Conservation (phyloP, 768 basidiomycete genomes). For the Fomitopsis pulvina region DNA sequence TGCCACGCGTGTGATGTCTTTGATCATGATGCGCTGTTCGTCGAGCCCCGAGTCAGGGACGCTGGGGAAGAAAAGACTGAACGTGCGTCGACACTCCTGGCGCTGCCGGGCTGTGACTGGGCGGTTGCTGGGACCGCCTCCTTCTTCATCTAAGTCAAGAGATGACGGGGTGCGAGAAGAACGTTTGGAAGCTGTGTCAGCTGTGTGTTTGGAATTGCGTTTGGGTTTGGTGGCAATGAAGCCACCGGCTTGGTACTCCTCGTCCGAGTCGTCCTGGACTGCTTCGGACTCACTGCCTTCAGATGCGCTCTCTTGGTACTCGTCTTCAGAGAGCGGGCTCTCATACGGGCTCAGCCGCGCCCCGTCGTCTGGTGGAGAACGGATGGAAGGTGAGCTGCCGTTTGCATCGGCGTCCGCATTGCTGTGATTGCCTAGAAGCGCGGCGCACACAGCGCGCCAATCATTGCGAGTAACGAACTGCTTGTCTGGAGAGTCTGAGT, state of each 20-base stretch:
- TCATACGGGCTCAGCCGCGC: neutral
- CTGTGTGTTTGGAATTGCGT: neutral
- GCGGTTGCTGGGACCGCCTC: neutral
- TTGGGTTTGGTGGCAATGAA: constrained; percentile 4
- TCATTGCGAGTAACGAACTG: constrained; percentile 54
- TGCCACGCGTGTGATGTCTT: constrained; percentile 57
- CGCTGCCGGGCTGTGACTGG: constrained; percentile 47
- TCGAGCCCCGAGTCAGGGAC: constrained; percentile 38
- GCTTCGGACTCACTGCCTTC: neutral
- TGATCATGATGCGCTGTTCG: constrained; percentile 52
- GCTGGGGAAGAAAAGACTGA: constrained; percentile 68
- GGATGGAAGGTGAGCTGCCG: constrained; percentile 12
- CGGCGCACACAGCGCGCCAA: constrained; percentile 77
- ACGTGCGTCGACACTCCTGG: constrained; percentile 49
- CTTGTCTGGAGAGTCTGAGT: constrained; percentile 22
- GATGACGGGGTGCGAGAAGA: neutral
- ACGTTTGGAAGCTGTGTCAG: neutral
- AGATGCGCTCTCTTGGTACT: constrained; percentile 19
- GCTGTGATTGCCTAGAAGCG: constrained; percentile 40
- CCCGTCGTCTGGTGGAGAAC: neutral
- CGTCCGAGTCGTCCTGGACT: constrained; percentile 19
- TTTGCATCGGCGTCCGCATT: constrained; percentile 22
- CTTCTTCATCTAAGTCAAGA: neutral
- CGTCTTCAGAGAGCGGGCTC: constrained; percentile 24
- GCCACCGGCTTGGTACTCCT: constrained; percentile 24